Evolutionary conservation across 257 asterid species (phyloP), one percentile per base, ranked within the genome.

Genomic region (Euphrasia confusa): DNA sequence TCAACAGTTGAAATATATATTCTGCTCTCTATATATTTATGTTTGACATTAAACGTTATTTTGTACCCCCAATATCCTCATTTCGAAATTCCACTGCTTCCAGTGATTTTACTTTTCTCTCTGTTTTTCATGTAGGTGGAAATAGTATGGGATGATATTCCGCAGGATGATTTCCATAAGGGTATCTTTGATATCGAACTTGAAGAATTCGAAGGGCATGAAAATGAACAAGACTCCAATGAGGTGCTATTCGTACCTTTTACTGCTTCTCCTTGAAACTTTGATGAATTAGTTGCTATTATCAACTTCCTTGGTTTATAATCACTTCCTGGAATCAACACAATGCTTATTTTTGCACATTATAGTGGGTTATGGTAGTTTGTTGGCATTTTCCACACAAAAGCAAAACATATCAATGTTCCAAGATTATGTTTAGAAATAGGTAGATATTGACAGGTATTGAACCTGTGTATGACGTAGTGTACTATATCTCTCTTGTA

Each of bases 141-240:
- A 65, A 80, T 93, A 71, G 60, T 84, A 12, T 89, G 94, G 96
- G 89, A 85, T 71, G 94, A 83, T 7, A 89, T 87, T 80, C 28
- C 82, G 69, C 87, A 75, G 54, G 96, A 87, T 65, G 91, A 89
- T 77, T 92, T 83, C 72, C 76, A 73, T n/a, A 83, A 80, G 77
- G 91, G 89, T 63, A 84, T 84, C 49, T 89, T 87, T 58, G 96
- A 89, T 61, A 83, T 87, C 85, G 96, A 89, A 83, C 79, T 93
- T 65, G 97, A 85, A 72, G 94, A 87, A 69, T 79, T 85, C 50
- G 92, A 87, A 69, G 82, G 76, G 21, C 79, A 77, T 14, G 78
- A 42, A 7, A 78, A 84, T 76, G 68, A 77, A 60, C 81, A 72
- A 64, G 87, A 79, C 70, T 58, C 69, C 69, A 71, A 71, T 70